phyloP scores from a whole-genome alignment of 1,284 basidiomycete species.

The Singerocomus inundabilis region DNA sequence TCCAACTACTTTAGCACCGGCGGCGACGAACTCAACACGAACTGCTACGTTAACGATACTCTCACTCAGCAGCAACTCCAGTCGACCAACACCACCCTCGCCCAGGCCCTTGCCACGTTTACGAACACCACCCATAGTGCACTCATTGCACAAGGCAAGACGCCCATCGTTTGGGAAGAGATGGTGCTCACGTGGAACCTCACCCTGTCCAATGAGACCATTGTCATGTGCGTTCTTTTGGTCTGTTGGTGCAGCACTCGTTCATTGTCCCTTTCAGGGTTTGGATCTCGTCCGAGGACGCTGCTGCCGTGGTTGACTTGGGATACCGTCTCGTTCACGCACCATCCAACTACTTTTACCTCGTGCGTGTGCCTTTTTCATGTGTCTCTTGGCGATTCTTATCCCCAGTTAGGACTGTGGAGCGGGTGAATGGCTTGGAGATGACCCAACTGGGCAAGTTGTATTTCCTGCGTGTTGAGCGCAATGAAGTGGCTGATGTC shows the following conservation, averaged over 20 bases:
- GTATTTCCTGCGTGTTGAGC: not conserved
- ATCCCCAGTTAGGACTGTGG: slow-evolving; percentile 65
- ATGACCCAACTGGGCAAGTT: slow-evolving; percentile 41
- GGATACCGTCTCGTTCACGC: slow-evolving; percentile 66
- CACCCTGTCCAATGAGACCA: slow-evolving; percentile 60
- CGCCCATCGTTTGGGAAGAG: slow-evolving; percentile 69
- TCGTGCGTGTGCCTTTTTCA: slow-evolving; percentile 41
- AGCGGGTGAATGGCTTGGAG: slow-evolving; percentile 76
- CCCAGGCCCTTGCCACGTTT: slow-evolving; percentile 54
- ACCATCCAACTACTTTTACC: slow-evolving; percentile 74
- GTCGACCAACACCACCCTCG: slow-evolving; percentile 43
- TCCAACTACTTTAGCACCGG: slow-evolving; percentile 61
- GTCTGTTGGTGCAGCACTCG: not conserved
- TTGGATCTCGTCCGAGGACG: slow-evolving; percentile 70
- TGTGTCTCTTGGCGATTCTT: slow-evolving; percentile 6
- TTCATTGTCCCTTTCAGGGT: slow-evolving; percentile 40
- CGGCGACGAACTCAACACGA: slow-evolving; percentile 67
- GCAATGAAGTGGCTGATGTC: not conserved
- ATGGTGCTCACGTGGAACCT: slow-evolving; percentile 69
- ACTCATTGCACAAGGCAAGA: slow-evolving; percentile 49
- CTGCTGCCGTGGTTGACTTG: slow-evolving; percentile 54
- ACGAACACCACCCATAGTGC: slow-evolving; percentile 49
- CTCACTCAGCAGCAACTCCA: slow-evolving; percentile 45
- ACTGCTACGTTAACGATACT: slow-evolving; percentile 54
- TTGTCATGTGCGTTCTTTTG: slow-evolving; percentile 29